Percentiles rank a stretch among this genome's conserved stretches.
phyloP scores from a whole-genome alignment of 2,329 filamentous ascomycete genomes.

The Xylaria sp. region DNA sequence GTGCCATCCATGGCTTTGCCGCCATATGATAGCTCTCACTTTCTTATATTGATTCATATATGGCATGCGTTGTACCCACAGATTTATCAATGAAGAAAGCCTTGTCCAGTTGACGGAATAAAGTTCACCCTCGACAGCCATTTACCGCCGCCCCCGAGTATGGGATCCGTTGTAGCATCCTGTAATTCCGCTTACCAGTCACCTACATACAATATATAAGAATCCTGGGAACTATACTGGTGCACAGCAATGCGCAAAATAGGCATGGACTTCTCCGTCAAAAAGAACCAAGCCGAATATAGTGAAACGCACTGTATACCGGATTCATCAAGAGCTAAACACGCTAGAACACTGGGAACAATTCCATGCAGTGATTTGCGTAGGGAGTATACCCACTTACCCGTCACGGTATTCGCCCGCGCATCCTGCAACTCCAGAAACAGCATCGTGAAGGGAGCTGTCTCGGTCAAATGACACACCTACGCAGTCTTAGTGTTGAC shows the following conservation, averaged over 20 bases:
- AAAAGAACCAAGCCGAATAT: background rate
- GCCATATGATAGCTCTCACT: background rate
- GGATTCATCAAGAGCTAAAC: constrained; percentile 1
- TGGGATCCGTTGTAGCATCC: background rate
- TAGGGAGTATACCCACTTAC: constrained; percentile 1
- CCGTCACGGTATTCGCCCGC: background rate
- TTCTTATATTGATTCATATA: background rate
- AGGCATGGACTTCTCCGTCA: background rate
- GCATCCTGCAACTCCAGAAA: constrained; percentile 27
- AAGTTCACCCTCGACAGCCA: background rate
- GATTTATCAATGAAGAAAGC: background rate
- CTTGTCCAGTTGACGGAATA: background rate
- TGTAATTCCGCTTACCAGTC: background rate
- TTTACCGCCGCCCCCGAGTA: background rate
- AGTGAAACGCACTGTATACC: background rate
- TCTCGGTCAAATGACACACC: constrained; percentile 11
- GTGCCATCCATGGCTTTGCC: constrained; percentile 6
- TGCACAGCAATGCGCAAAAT: background rate
- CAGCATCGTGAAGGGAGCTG: constrained; percentile 22
- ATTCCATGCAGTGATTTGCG: constrained; percentile 24
- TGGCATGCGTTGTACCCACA: too few species aligned
- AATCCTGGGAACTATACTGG: background rate
- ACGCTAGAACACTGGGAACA: constrained; percentile 28
- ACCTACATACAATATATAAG: background rate
- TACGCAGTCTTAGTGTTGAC: background rate